These are phyloP conservation scores for Taphrina confusa DNA, from an alignment of 1,139 yeast species.

Conservation along the genomic window DNA sequence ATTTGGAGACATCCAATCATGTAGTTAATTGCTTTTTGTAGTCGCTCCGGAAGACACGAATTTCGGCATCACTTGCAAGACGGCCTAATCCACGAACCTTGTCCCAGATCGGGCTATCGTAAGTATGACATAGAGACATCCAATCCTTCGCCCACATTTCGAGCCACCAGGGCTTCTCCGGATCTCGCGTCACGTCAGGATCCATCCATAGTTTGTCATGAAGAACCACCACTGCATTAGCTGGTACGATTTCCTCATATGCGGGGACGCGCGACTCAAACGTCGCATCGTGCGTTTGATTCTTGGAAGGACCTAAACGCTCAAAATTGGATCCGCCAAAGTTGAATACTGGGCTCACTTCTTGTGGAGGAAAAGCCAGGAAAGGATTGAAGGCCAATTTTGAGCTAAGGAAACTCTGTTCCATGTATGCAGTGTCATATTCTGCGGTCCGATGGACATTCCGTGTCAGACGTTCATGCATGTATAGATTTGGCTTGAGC, in stretches of 20 bases:
- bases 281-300: background rate
- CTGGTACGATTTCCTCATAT: background rate
- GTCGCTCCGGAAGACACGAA: too few relatives aligned
- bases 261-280: background rate
- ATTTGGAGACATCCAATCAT: too few relatives aligned
- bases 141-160: background rate
- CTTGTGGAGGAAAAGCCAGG: background rate
- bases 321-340: background rate
- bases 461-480: background rate
- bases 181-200: background rate
- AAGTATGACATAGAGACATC: background rate
- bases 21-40: too few relatives aligned
- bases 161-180: background rate
- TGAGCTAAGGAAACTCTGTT: background rate
- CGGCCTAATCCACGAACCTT: background rate
- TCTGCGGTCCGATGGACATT: background rate
- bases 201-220: background rate
- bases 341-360: background rate
- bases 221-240: background rate
- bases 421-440: constrained; percentile 1
- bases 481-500: constrained; percentile 2
- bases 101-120: background rate
- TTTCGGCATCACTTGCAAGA: too few relatives aligned
- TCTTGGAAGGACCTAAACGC: background rate
- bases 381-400: background rate